A percentile compares a stretch with the other conserved stretches of the same genome.
Evolutionary conservation across 257 asterid species (phyloP).

Genomic region (Petunia secreta): DNA sequence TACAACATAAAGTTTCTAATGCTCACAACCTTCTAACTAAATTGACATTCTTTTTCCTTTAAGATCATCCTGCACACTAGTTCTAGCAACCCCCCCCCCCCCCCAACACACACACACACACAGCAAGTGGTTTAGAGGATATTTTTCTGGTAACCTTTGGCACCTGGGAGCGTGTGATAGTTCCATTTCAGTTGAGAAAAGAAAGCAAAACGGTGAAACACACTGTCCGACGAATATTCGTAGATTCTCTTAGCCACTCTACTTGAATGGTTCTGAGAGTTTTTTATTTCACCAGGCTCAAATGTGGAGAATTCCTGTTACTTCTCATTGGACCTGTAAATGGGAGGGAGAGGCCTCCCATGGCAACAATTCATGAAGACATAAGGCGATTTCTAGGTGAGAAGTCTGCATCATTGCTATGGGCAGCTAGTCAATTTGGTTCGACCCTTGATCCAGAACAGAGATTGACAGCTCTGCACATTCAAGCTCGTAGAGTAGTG

Average conservation of each 20-base stretch:
- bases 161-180: neutral
- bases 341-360: constrained; percentile 80
- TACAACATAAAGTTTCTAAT: neutral
- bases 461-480: constrained; percentile 77
- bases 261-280: neutral
- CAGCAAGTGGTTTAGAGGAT: neutral
- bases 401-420: constrained; percentile 86
- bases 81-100: neutral
- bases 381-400: constrained; percentile 80
- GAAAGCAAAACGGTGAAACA: neutral
- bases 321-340: constrained; percentile 89
- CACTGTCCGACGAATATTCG: neutral
- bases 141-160: neutral
- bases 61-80: neutral
- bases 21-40: neutral
- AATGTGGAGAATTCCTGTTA: constrained; percentile 89
- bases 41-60: neutral
- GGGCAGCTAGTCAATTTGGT: constrained; percentile 96
- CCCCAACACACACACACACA: neutral
- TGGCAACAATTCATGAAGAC: constrained; percentile 84
- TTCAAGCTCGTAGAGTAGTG: constrained; percentile 85
- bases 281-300: constrained; percentile 57
- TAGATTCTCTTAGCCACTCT: neutral
- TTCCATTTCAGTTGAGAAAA: neutral
- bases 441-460: constrained; percentile 83